phyloP scores from a whole-genome alignment of 208 protist genomes.

The Trichomonas vaginalis region DNA sequence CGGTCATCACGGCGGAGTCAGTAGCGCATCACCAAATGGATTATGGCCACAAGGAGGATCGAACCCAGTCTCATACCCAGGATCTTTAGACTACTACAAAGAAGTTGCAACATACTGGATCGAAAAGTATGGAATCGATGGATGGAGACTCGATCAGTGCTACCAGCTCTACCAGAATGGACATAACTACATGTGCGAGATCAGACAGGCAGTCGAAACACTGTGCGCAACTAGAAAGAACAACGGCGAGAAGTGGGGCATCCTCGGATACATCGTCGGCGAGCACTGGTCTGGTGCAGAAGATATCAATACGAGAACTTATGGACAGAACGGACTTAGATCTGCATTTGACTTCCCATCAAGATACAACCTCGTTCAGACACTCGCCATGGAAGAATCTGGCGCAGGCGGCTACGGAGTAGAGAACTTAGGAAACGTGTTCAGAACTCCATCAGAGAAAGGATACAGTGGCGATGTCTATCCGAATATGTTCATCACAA shows the following conservation, averaged over 20 bases:
- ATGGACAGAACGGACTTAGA: neutral
- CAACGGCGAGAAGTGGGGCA: neutral
- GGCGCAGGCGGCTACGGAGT: neutral
- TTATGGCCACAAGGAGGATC: neutral
- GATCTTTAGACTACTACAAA: neutral
- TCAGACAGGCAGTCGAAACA: neutral
- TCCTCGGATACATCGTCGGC: neutral
- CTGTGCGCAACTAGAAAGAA: neutral
- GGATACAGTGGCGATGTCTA: neutral
- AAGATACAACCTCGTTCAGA: neutral
- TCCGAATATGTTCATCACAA: neutral
- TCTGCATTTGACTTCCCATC: slow-evolving; percentile 13
- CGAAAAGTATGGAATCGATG: neutral
- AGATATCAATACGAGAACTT: neutral
- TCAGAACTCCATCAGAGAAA: neutral
- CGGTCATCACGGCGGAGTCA: neutral
- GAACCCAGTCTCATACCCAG: neutral
- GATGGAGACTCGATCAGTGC: neutral
- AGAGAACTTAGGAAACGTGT: neutral
- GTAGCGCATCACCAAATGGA: neutral
- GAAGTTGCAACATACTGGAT: slow-evolving; percentile 17
- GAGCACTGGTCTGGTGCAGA: neutral
- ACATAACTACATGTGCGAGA: neutral
- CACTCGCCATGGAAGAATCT: neutral
- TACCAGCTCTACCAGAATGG: slow-evolving; percentile 4